Base-by-base conservation (phyloP, 371 early-diverging fungal species). In the Dentiscutata heterogama region DNA sequence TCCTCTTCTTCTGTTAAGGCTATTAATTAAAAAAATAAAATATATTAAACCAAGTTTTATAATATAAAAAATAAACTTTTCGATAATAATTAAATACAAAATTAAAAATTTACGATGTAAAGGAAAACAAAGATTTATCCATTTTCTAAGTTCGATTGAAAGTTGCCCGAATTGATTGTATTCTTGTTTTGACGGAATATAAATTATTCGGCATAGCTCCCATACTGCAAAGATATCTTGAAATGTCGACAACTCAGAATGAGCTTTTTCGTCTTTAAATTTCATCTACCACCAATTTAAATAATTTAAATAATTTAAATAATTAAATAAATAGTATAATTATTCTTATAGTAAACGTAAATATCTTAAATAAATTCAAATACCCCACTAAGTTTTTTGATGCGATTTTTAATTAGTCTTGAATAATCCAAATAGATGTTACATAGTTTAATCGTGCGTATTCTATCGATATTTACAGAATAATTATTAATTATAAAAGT, bases 121-220 rank as follows among this genome's bases (percentile, higher is more conserved):
- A 27, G 68, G 68, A 29, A 68, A 51, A 65, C 35, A 79, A 53
- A 68, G 29, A 68, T 79, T 79, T 68, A 68, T 11, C 80, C 80
- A 79, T n/a, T 51, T 29, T 13, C 53, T 13, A 27, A 79, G 35
- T 25, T 51, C 68, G 18, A 20, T n/a, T 25, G 68, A 46, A 14
- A 79, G 31, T 67, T 50, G 31, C 6, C 29, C 53, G 13, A 29
- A 51, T 58, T 20, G 22, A 58, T 58, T 58, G 22, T 50, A 35
- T 46, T 70, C 42, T 39, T 25, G 51, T 22, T 51, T 56, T 64
- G 35, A 50, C 14, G 51, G 18, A 27, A 79, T 67, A 53, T 51
- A 76, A 39, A 79, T 39, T n/a, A 79, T 68, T 53, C 80, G 25
- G 50, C 80, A 79, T 68, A 79, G 35, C 14, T 79, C 80, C 80